Evolutionary conservation across 179 eudicot species (phyloP).

Genomic region (Corrigiola litoralis): DNA sequence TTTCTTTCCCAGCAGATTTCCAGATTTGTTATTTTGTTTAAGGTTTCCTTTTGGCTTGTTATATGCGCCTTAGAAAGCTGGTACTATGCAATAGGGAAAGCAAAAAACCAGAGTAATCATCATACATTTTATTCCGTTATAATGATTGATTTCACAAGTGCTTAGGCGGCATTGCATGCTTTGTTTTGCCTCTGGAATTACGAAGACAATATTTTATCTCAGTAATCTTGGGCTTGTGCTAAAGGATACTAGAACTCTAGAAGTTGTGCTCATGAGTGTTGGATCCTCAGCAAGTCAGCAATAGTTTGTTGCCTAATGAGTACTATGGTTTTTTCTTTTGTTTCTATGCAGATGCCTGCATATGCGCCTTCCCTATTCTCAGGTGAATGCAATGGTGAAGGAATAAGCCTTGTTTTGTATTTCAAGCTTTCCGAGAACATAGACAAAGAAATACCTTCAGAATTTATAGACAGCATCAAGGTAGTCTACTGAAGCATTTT

Average conservation of each 20-base stretch:
- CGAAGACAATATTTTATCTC: too few species aligned
- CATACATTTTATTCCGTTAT: too few species aligned
- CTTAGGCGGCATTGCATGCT: too few species aligned
- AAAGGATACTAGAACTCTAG: too few species aligned
- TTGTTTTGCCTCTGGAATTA: too few species aligned
- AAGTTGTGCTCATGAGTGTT: too few species aligned
- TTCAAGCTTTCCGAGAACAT: conserved; percentile 32
- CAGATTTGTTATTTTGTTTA: too few species aligned
- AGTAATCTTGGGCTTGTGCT: too few species aligned
- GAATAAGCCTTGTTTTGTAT: conserved; percentile 35
- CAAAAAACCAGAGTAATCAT: too few species aligned
- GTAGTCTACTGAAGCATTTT: conserved; percentile 22
- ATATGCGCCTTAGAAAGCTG: background rate
- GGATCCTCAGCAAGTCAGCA: background rate
- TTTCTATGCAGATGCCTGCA: conserved; percentile 34
- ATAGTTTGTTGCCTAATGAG: background rate
- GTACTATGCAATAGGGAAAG: too few species aligned
- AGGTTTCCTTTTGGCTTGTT: background rate
- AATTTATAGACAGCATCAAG: conserved; percentile 34
- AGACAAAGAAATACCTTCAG: conserved; percentile 25
- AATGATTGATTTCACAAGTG: too few species aligned
- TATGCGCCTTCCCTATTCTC: conserved; percentile 35
- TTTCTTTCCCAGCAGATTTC: background rate
- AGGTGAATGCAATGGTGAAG: conserved; percentile 37
- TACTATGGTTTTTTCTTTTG: background rate